phyloP scores from a whole-genome alignment of 2,329 filamentous ascomycete genomes.

The Endoconidiophora polonica region DNA sequence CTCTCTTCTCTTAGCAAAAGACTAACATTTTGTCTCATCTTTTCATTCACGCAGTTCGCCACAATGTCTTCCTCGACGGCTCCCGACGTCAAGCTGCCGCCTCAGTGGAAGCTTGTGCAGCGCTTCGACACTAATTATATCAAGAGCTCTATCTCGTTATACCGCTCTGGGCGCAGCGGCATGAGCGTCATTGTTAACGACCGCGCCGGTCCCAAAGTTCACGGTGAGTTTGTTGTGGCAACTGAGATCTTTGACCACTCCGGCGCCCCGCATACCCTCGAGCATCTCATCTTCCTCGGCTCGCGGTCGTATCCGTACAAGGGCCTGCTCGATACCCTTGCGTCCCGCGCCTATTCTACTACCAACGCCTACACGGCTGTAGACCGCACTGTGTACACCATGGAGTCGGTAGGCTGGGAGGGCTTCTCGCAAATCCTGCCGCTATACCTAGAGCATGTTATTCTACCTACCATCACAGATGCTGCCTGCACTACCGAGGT shows the following conservation, averaged over 20 bases:
- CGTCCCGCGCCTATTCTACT: slow-evolving; percentile 77
- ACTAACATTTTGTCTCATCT: not conserved
- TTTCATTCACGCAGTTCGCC: not conserved
- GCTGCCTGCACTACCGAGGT: slow-evolving; percentile 90
- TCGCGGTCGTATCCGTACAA: slow-evolving; percentile 91
- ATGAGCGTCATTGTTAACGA: slow-evolving; percentile 91
- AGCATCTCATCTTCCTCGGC: slow-evolving; percentile 74
- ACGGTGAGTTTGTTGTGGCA: slow-evolving; percentile 85
- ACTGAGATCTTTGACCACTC: slow-evolving; percentile 98
- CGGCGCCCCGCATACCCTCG: slow-evolving; percentile 74
- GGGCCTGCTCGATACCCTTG: slow-evolving; percentile 83
- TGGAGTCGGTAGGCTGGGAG: slow-evolving; percentile 92
- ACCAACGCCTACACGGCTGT: slow-evolving; percentile 97
- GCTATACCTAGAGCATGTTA: slow-evolving; percentile 85
- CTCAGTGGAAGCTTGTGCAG: slow-evolving; percentile 36
- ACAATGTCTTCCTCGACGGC: slow-evolving; percentile 4
- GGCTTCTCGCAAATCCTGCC: slow-evolving; percentile 90
- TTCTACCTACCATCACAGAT: slow-evolving; percentile 82
- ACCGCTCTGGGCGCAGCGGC: slow-evolving; percentile 86
- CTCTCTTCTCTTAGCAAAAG: not conserved
- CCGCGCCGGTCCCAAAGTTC: slow-evolving; percentile 83
- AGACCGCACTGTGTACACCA: slow-evolving; percentile 89
- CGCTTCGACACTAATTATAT: slow-evolving; percentile 83
- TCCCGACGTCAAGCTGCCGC: slow-evolving; percentile 10
- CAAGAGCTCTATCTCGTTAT: slow-evolving; percentile 75